Percentiles rank a stretch among this genome's conserved stretches.
These are phyloP conservation scores for Amylocystis lapponica DNA, from an alignment of 768 basidiomycete species.

Conservation along the genomic window DNA sequence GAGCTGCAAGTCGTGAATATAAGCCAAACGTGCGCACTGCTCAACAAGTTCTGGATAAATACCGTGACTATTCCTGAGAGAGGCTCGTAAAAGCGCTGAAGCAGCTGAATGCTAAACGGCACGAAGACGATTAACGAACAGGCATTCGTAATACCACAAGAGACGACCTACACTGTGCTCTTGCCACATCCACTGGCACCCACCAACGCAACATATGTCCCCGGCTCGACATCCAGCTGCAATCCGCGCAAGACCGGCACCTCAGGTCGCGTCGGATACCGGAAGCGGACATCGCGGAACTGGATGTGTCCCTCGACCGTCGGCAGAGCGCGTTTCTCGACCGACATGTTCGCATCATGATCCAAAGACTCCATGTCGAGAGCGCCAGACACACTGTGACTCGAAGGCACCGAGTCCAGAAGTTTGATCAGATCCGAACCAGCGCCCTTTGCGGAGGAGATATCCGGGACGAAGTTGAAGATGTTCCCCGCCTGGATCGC, in stretches of 20 bases:
- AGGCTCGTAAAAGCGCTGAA: conserved; percentile 84
- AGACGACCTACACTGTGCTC: conserved; percentile 66
- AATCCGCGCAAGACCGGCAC: conserved; percentile 83
- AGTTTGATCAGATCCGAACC: conserved; percentile 71
- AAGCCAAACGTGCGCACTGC: background rate
- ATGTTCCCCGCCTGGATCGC: conserved; percentile 86
- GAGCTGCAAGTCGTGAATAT: conserved; percentile 35
- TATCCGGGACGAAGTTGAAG: conserved; percentile 82
- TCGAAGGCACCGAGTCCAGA: conserved; percentile 67
- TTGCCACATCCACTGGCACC: conserved; percentile 81
- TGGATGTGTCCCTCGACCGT: conserved; percentile 56
- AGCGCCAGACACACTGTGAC: conserved; percentile 70
- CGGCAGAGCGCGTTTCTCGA: conserved; percentile 48
- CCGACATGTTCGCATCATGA: too few species aligned
- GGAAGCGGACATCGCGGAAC: conserved; percentile 80
- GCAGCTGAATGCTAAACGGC: conserved; percentile 59
- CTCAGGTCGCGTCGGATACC: conserved; percentile 83
- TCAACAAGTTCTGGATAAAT: conserved; percentile 32
- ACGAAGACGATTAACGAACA: background rate
- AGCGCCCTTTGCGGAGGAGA: conserved; percentile 78
- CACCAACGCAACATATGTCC: conserved; percentile 77
- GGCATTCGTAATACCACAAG: background rate
- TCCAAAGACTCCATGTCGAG: conserved; percentile 70
- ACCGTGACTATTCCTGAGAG: conserved; percentile 56
- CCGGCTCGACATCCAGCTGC: conserved; percentile 63